Evolutionary conservation across 2,329 filamentous ascomycete species (phyloP).

Genomic region (Leptographium lundbergii): DNA sequence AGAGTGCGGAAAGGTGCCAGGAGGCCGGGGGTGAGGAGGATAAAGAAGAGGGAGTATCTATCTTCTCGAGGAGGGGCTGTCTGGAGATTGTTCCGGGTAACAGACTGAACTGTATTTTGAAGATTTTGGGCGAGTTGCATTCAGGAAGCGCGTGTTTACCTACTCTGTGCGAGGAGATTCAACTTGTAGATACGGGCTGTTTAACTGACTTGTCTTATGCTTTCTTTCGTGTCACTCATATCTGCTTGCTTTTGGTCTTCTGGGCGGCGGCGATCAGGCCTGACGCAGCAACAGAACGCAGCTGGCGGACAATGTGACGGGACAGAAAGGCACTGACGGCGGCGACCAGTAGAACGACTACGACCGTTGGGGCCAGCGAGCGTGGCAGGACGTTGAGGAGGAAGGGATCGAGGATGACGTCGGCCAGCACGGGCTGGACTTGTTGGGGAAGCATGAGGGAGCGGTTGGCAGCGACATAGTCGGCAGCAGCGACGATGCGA

Average conservation of each 20-base stretch:
- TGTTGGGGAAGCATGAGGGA: conserved; percentile 52
- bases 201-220: no score
- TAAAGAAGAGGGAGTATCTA: background rate
- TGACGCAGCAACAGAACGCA: conserved; percentile 15
- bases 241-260: no score
- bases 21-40: background rate
- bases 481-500: conserved; percentile 61
- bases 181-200: background rate
- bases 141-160: no score
- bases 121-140: no score
- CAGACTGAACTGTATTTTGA: no score
- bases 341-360: conserved; percentile 55
- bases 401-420: conserved; percentile 80
- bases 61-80: no score
- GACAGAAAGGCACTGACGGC: conserved; percentile 28
- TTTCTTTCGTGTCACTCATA: no score
- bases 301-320: conserved; percentile 20
- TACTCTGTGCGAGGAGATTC: no score
- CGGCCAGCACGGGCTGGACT: conserved; percentile 62
- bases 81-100: no score
- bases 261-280: no score
- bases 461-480: conserved; percentile 68
- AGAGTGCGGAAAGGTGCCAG: background rate
- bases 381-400: conserved; percentile 60
- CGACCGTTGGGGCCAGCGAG: conserved; percentile 60